Evolutionary conservation across 305 asterid species (phyloP).

Genomic region (Plantago coronopus): DNA sequence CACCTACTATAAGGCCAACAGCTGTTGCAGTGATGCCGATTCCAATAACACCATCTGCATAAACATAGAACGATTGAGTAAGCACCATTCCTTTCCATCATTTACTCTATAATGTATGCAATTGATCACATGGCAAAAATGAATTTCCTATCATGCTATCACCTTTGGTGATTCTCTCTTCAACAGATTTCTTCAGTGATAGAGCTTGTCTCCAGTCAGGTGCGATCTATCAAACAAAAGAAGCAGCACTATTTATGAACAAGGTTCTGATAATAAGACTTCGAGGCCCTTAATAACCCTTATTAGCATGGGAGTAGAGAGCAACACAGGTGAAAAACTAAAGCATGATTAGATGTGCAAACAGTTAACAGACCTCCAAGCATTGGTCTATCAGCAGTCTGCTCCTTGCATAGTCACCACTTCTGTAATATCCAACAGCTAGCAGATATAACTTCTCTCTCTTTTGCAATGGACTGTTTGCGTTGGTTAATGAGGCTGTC

Average conservation of each 20-base stretch:
- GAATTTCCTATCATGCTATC: slow-evolving; percentile 8
- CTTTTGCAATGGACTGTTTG: slow-evolving; percentile 45
- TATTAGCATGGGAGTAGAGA: background rate
- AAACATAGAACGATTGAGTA: slow-evolving; percentile 5
- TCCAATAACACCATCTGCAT: slow-evolving; percentile 75
- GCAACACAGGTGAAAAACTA: background rate
- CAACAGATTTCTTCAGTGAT: slow-evolving; percentile 54
- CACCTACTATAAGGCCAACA: slow-evolving; percentile 51
- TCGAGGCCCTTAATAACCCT: background rate
- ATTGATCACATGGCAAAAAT: background rate
- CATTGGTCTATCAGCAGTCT: slow-evolving; percentile 43
- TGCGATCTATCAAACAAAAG: slow-evolving; percentile 42
- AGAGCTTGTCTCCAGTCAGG: slow-evolving; percentile 80
- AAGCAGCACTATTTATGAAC: background rate
- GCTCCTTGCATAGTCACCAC: slow-evolving; percentile 54
- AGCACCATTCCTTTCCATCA: background rate
- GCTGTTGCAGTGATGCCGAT: slow-evolving; percentile 55
- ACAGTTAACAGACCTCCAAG: slow-evolving; percentile 42
- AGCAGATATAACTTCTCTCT: slow-evolving; percentile 65
- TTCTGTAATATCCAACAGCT: slow-evolving; percentile 56
- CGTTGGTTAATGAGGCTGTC: slow-evolving; percentile 46
- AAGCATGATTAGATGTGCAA: background rate
- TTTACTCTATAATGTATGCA: background rate
- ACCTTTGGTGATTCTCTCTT: slow-evolving; percentile 67
- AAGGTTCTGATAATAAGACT: background rate